Conservation (phyloP, 208 protist genomes). For the Kentomonas sorsogonicus region DNA sequence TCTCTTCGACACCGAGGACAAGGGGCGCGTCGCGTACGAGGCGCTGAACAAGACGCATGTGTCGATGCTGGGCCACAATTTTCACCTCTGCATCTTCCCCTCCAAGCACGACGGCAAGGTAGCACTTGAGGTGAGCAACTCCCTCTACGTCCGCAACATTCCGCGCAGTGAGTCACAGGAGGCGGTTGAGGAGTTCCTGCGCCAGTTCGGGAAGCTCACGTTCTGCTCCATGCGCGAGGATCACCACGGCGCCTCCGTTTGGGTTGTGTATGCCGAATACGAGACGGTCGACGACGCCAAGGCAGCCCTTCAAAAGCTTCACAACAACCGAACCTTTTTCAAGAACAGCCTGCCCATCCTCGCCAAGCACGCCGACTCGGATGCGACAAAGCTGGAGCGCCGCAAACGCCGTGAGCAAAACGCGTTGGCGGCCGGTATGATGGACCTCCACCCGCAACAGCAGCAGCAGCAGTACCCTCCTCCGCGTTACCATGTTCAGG, state of each 20-base stretch:
- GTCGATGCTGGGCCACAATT: conserved; percentile 49
- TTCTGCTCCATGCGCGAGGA: conserved; percentile 88
- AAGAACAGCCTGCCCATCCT: conserved; percentile 46
- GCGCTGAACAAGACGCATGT: conserved; percentile 66
- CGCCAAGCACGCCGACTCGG: conserved; percentile 81
- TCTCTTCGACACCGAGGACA: conserved; percentile 89
- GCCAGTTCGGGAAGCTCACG: conserved; percentile 58
- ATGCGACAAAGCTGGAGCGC: conserved; percentile 73
- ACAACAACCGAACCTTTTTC: conserved; percentile 71
- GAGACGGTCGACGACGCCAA: conserved; percentile 57
- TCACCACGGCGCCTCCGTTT: conserved; percentile 71
- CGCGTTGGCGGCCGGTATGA: neutral
- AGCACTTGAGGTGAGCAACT: conserved; percentile 43
- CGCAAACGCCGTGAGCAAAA: conserved; percentile 59
- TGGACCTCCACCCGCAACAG: conserved; percentile 17
- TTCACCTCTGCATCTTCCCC: conserved; percentile 77
- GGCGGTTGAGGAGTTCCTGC: conserved; percentile 67
- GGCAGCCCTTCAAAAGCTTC: conserved; percentile 52
- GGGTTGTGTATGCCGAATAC: conserved; percentile 84
- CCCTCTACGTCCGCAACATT: conserved; percentile 83
- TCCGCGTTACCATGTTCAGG: neutral
- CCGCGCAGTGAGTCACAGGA: conserved; percentile 40
- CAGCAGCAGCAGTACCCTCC: conserved; percentile 4
- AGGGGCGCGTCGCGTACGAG: conserved; percentile 69
- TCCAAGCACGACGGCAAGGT: conserved; percentile 81